A percentile compares a stretch with the other conserved stretches of the same genome.
phyloP scores from a whole-genome alignment of 495 filamentous ascomycete species.

The Ramalina peruviana region DNA sequence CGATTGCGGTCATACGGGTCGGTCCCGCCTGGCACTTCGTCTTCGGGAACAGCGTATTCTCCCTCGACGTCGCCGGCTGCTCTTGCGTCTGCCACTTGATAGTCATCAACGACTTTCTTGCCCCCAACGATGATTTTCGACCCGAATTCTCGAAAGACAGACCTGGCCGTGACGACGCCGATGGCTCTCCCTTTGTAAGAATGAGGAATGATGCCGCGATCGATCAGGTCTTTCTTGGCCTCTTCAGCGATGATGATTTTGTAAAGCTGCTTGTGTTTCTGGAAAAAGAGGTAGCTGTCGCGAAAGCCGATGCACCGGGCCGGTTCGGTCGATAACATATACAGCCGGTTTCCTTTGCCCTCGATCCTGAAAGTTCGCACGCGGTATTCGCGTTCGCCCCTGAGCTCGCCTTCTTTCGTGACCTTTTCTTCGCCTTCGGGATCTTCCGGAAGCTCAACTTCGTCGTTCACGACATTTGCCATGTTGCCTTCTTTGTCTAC shows the following conservation, averaged over 20 bases:
- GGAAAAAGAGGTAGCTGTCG: constrained; percentile 97
- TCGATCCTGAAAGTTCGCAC: constrained; percentile 85
- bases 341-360: constrained; percentile 69
- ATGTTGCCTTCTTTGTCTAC: constrained; percentile 92
- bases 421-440: constrained; percentile 86
- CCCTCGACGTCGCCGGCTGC: constrained; percentile 77
- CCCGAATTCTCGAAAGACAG: constrained; percentile 94
- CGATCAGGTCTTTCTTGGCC: constrained; percentile 86
- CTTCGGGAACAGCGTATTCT: constrained; percentile 76
- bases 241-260: constrained; percentile 93
- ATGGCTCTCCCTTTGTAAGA: constrained; percentile 97
- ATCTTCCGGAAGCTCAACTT: constrained; percentile 78
- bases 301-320: constrained; percentile 93
- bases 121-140: constrained; percentile 88
- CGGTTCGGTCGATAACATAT: constrained; percentile 97
- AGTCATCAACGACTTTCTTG: constrained; percentile 74
- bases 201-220: constrained; percentile 86
- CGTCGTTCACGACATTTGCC: constrained; percentile 82
- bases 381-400: constrained; percentile 75
- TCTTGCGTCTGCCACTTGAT: constrained; percentile 63
- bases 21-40: constrained; percentile 53
- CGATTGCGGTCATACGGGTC: constrained; percentile 86
- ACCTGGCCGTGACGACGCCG: constrained; percentile 90
- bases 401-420: constrained; percentile 68
- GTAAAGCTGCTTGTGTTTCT: constrained; percentile 84